phyloP scores from a whole-genome alignment of 2,329 filamentous ascomycete species.

The Pseudogymnoascus sp. region DNA sequence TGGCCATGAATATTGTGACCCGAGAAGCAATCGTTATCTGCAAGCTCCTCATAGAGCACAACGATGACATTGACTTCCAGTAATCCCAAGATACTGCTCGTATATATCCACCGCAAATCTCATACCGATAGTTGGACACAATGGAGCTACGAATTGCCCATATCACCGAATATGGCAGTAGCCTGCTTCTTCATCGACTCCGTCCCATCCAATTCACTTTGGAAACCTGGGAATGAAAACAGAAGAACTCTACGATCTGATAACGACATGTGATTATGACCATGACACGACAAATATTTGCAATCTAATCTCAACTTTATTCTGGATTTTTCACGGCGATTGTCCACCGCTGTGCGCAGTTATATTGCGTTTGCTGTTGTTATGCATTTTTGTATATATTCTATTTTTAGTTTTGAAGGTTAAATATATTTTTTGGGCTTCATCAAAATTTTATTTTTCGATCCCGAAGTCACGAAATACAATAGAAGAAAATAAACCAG shows the following conservation, averaged over 20 bases:
- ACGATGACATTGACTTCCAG: background rate
- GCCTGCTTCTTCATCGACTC: background rate
- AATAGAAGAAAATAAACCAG: background rate
- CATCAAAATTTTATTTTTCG: background rate
- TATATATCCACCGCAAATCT: background rate
- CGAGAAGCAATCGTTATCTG: background rate
- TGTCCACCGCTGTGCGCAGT: background rate
- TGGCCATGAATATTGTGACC: background rate
- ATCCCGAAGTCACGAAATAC: background rate
- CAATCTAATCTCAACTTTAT: background rate
- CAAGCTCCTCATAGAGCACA: background rate
- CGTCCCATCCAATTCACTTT: background rate
- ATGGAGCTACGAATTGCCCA: background rate
- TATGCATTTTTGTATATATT: no score
- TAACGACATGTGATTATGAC: background rate
- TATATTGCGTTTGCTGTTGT: background rate
- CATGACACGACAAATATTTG: background rate
- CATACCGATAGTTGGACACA: background rate
- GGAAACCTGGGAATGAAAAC: background rate
- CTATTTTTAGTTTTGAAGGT: background rate
- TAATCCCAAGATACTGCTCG: background rate
- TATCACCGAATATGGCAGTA: background rate
- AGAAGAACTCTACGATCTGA: background rate
- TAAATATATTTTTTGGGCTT: background rate
- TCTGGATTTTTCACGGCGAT: background rate